Evolutionary conservation across 768 basidiomycete species (phyloP), one percentile per base, ranked within the genome.

Genomic region (Rhodotorula kratochvilovae): DNA sequence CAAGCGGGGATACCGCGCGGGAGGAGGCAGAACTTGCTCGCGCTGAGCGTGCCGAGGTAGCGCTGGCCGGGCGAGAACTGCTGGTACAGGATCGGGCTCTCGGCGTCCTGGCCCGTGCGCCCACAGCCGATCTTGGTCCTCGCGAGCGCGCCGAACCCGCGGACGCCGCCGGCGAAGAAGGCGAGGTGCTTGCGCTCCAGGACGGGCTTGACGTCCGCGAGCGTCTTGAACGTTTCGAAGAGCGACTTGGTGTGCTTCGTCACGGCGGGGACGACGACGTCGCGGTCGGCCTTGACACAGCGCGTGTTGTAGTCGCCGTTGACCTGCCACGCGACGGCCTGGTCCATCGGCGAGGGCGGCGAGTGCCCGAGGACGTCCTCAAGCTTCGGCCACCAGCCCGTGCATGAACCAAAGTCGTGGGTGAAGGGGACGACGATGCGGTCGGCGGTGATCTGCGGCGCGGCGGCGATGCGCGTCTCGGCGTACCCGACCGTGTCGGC

Each of bases 301-400:
- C 67, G 77, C n/a, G 77, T 77, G 63, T 75, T 76, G 73, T 62
- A 73, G 60, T 77, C 77, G 61, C 77, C 77, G 60, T 76, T 76
- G 66, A 72, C 68, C 70, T 75, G 74, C 77, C 77, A 77, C 0
- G 75, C 71, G 17, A 76, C 66, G 5, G 77, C 75, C 66, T 73
- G 70, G 27, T 74, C 68, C 75, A 77, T 76, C 29, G 77, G 77
- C 16, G 75, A 73, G 13, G 73, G 75, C 27, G 75, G 75, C n/a
- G 67, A 72, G 53, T 73, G 68, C 7, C 73, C 71, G 39, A 76
- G 70, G 2, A 74, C 73, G 48, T 76, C 77, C 63, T 68, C 75
- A 29, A 75, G 71, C 29, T 58, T 61, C 5, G 73, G 71, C 75
- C 77, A 76, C 73, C 73, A 77, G 5, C 77, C 77, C 19, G 73